These are phyloP conservation scores for Diaporthe australafricana DNA, from an alignment of 2,329 filamentous ascomycete species.

Conservation along the genomic window DNA sequence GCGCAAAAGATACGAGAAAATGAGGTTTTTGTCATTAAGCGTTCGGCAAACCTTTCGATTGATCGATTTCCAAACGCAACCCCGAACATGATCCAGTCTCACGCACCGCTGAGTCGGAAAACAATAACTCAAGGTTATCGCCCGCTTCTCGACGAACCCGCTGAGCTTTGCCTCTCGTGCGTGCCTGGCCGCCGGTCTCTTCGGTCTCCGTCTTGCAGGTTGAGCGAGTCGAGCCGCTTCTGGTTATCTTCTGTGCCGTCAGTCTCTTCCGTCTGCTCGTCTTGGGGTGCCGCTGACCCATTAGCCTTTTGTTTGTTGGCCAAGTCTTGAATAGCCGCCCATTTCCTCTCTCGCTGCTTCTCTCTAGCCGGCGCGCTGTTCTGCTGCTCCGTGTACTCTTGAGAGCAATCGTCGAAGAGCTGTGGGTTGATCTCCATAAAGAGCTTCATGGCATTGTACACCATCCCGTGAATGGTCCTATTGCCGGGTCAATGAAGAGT, in stretches of 20 bases:
- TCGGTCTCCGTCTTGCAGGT: conserved; percentile 85
- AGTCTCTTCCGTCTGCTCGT: conserved; percentile 73
- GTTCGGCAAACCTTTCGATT: conserved; percentile 14
- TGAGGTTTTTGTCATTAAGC: conserved; percentile 34
- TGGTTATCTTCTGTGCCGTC: conserved; percentile 87
- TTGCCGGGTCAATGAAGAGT: conserved; percentile 22
- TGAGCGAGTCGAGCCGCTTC: conserved; percentile 88
- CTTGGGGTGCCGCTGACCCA: conserved; percentile 45
- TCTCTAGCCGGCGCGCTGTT: conserved; percentile 90
- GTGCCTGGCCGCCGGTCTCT: conserved; percentile 61
- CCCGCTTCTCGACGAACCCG: conserved; percentile 64
- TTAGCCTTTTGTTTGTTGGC: conserved; percentile 74
- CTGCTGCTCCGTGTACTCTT: conserved; percentile 97
- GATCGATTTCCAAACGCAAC: conserved; percentile 11
- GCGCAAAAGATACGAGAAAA: conserved; percentile 28
- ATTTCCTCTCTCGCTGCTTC: conserved; percentile 84
- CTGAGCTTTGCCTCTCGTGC: conserved; percentile 72
- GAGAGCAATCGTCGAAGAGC: conserved; percentile 97
- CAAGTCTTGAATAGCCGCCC: conserved; percentile 86
- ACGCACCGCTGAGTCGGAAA: conserved; percentile 12
- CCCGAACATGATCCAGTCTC: conserved; percentile 9
- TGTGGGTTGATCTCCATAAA: conserved; percentile 99
- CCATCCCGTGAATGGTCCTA: conserved; percentile 99
- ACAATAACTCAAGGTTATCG: conserved; percentile 50
- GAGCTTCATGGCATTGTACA: conserved; percentile 99